Conservation (phyloP, 2,329 filamentous ascomycete genomes). For the Trichoderma sp. region DNA sequence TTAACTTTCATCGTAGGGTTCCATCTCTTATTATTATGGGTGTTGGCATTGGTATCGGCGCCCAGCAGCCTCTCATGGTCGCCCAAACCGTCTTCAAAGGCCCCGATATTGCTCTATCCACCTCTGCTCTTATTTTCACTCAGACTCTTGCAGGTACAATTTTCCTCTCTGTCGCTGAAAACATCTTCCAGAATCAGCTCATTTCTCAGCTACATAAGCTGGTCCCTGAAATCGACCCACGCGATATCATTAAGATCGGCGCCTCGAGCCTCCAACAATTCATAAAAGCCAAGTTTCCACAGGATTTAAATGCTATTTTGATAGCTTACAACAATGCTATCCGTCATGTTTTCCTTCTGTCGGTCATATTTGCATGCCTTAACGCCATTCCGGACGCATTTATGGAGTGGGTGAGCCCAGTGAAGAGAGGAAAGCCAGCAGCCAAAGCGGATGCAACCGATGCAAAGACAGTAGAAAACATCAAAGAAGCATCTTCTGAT, state of each 20-base stretch:
- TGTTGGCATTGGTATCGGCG: slow-evolving; percentile 33
- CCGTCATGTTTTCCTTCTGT: neutral
- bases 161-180: slow-evolving; percentile 19
- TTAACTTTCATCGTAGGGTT: neutral
- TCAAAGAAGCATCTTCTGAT: neutral
- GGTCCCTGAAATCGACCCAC: slow-evolving; percentile 17
- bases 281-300: neutral
- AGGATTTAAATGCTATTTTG: neutral
- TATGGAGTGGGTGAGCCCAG: neutral
- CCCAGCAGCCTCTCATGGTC: slow-evolving; percentile 33
- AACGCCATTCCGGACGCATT: neutral
- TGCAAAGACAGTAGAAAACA: neutral
- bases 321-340: neutral
- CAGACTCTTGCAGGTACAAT: slow-evolving; percentile 16
- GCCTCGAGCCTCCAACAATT: neutral
- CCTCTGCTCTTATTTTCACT: slow-evolving; percentile 17
- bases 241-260: slow-evolving; percentile 13
- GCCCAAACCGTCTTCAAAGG: slow-evolving; percentile 18
- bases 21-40: slow-evolving; percentile 34
- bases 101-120: slow-evolving; percentile 19
- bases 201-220: slow-evolving; percentile 10
- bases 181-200: slow-evolving; percentile 15
- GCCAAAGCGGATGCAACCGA: neutral
- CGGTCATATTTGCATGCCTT: neutral
- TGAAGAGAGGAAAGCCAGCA: neutral